Base-by-base conservation (phyloP, 805 yeast genomes). In the Barnettozyma populi region DNA sequence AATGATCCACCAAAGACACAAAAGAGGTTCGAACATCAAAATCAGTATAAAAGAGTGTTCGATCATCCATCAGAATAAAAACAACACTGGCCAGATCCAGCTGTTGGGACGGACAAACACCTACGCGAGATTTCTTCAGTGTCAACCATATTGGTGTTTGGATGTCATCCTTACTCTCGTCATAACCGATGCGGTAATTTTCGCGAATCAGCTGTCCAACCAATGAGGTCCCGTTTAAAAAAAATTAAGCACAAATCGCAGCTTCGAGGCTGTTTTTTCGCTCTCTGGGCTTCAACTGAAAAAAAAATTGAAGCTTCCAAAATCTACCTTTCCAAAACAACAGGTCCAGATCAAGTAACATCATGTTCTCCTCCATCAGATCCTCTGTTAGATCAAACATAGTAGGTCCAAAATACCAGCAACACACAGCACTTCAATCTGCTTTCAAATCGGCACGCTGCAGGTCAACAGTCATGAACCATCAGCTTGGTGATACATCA, bases 1-100 rank as follows among this genome's bases (percentile, higher is more conserved):
- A 59, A 50, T 71, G 75, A 49, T 72, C 77, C 44, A 71, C 60
- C 0, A 67, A 56, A 24, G 66, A 61, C 3, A 71, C 61, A 48
- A 69, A 70, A 14, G 66, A 59, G 36, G 69, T 64, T 39, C 75
- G 57, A n/a, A 68, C 66, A 45, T 70, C 75, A 14, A 56, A 50
- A 0, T 59, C 57, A 2, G 55, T 32, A 50, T 46, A 53, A 45
- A 29, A 51, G n/a, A 38, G n/a, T 7, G 14, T 6, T 27, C 14
- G 10, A 19, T 29, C 47, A 18, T 25, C 2, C 45, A 25, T 23
- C 25, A 8, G 25, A n/a, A n/a, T n/a, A n/a, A n/a, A n/a, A n/a
- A n/a, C n/a, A n/a, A n/a, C n/a, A n/a, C n/a, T n/a, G n/a, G n/a
- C n/a, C n/a, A n/a, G n/a, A n/a, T n/a, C n/a, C n/a, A n/a, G n/a